Percentiles rank a stretch among this genome's conserved stretches.
Evolutionary conservation across 768 basidiomycete genomes (phyloP).

Genomic region (Cytidiella melzeri): DNA sequence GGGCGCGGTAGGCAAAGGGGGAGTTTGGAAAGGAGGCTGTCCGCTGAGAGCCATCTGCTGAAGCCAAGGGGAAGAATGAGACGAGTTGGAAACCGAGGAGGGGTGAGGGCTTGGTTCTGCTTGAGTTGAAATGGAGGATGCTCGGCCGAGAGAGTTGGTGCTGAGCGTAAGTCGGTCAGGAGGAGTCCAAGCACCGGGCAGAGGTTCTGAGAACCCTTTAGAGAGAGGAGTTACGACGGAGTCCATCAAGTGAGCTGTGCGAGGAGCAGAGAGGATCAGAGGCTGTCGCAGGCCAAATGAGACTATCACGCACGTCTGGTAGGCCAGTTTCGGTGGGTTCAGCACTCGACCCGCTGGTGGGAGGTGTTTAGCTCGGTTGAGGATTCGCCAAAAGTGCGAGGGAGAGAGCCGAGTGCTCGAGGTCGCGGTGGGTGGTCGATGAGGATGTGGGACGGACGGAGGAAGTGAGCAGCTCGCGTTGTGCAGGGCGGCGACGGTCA

Average conservation of each 20-base stretch:
- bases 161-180: slow-evolving; percentile 31
- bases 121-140: slow-evolving; percentile 26
- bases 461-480: not conserved
- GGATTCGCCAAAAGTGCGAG: not conserved
- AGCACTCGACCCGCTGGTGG: not conserved
- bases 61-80: slow-evolving; percentile 28
- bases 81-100: slow-evolving; percentile 31
- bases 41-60: slow-evolving; percentile 22
- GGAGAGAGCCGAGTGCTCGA: not conserved
- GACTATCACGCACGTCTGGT: slow-evolving; percentile 7
- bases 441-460: not conserved
- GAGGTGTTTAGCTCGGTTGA: not conserved
- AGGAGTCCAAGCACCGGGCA: slow-evolving; percentile 26
- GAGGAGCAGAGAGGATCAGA: slow-evolving; percentile 11
- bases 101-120: slow-evolving; percentile 26
- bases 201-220: slow-evolving; percentile 23
- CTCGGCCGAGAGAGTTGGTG: slow-evolving; percentile 25
- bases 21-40: slow-evolving; percentile 16
- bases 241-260: slow-evolving; percentile 25
- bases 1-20: slow-evolving; percentile 12
- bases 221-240: slow-evolving; percentile 28
- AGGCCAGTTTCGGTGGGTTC: slow-evolving; percentile 1
- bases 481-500: slow-evolving; percentile 11
- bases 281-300: not conserved
- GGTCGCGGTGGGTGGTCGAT: not conserved